Evolutionary conservation across 129 eudicot genomes (phyloP), one percentile per base, ranked within the genome.

Genomic region (Calendula officinalis): DNA sequence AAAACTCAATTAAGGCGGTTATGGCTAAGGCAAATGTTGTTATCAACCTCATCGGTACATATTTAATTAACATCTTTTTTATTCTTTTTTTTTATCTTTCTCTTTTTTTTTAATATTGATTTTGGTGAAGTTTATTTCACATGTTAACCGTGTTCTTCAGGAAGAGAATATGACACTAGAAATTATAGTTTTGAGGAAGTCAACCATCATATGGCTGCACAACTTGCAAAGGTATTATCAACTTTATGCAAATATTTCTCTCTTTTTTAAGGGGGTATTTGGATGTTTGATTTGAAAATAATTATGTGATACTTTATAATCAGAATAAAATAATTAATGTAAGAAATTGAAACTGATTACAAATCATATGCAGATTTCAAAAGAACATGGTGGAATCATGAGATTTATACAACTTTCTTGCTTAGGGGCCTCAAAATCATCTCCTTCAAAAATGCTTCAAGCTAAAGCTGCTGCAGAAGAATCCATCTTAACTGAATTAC

Each of bases 1-100:
- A 88, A 75, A 69, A 79, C 83, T 92, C 98, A 44, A 73, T 92
- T 56, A 92, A 92, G 81, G 98, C 96, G 59, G 96, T 84, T 39
- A 88, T 92, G 98, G 98, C 96, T 47, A 92, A 92, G 77, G 96
- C 98, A 35, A 92, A 92, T 71, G 98, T 92, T 77, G 96, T 92
- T 46, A 92, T 92, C 41, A 92, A 92, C 80, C 98, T 92, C 76
- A 92, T 92, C 45, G 98, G 98, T 92, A 75, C 39, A 12, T 43
- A 12, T 27, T 43, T 36, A 48, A 47, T 10, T 42, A 36, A 66
- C 60, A 34, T 70, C 49, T 16, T 62, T 42, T 42, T 37, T 33
- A n/a, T 65, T 48, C 4, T 66, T 51, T 66, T 40, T 27, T 32
- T 33, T 2, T 7, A 4, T 50, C n/a, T n/a, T n/a, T n/a, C n/a